Percentiles rank a stretch among this genome's conserved stretches.
phyloP scores from a whole-genome alignment of 176 grass and related monocot genomes.

The Carex parvula region DNA sequence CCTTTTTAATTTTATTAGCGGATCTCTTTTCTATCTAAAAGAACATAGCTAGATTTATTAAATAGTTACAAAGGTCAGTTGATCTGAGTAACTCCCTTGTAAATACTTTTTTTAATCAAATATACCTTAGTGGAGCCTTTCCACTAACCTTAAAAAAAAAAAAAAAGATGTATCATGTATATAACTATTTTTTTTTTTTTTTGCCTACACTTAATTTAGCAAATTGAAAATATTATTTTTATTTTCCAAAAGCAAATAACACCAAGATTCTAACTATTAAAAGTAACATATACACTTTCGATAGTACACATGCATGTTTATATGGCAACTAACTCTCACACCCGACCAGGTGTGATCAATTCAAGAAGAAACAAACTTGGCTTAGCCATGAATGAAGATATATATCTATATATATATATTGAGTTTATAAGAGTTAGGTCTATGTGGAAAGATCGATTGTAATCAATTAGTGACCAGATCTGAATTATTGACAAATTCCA shows the following conservation, averaged over 20 bases:
- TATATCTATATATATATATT: background rate
- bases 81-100: no score
- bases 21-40: no score
- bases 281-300: background rate
- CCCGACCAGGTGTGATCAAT: background rate
- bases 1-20: no score
- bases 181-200: background rate
- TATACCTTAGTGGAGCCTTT: no score
- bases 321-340: slow-evolving; percentile 9
- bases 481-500: slow-evolving; percentile 21
- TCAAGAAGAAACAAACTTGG: background rate
- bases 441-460: background rate
- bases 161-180: background rate
- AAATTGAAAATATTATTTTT: background rate
- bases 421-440: background rate
- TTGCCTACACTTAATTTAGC: background rate
- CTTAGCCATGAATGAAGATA: slow-evolving; percentile 1
- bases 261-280: background rate
- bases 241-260: background rate
- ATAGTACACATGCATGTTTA: background rate
- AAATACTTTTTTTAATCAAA: no score
- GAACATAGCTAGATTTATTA: no score
- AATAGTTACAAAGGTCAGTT: no score
- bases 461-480: slow-evolving; percentile 14
- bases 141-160: no score